A percentile compares a stretch with the other conserved stretches of the same genome.
Evolutionary conservation across 768 basidiomycete genomes (phyloP).

Genomic region (Lactifluus volemus): DNA sequence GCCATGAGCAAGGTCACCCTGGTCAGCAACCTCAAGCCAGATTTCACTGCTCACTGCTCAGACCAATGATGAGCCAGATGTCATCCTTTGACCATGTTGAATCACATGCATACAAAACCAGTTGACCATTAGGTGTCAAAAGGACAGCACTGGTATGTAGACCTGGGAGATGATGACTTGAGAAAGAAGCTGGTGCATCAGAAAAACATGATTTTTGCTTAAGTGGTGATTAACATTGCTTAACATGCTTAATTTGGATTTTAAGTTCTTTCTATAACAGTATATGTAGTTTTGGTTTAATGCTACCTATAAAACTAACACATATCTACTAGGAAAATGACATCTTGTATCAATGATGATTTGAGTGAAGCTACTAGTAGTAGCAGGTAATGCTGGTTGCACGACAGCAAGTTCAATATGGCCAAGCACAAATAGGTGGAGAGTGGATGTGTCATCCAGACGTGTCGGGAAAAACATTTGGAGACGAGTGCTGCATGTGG

Average conservation of each 20-base stretch:
- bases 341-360: too few species aligned
- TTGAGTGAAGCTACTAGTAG: too few species aligned
- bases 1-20: too few species aligned
- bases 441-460: slow-evolving; percentile 61
- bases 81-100: slow-evolving; percentile 59
- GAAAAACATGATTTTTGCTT: too few species aligned
- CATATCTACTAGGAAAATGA: too few species aligned
- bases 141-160: slow-evolving; percentile 68
- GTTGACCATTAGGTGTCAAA: slow-evolving; percentile 64
- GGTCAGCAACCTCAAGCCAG: slow-evolving; percentile 66
- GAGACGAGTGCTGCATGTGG: slow-evolving; percentile 20
- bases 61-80: slow-evolving; percentile 60
- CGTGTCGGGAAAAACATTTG: slow-evolving; percentile 57
- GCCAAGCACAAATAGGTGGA: slow-evolving; percentile 75
- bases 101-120: slow-evolving; percentile 56
- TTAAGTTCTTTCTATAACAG: too few species aligned
- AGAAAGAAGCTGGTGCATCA: slow-evolving; percentile 56
- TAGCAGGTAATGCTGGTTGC: too few species aligned
- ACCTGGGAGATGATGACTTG: slow-evolving; percentile 51
- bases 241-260: too few species aligned
- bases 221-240: too few species aligned
- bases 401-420: slow-evolving; percentile 52
- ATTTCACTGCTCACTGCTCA: slow-evolving; percentile 67
- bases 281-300: too few species aligned
- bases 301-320: too few species aligned